Percentiles rank a stretch among this genome's conserved stretches.
phyloP scores from a whole-genome alignment of 148 eudicot genomes.

The Rhododendron simsii region DNA sequence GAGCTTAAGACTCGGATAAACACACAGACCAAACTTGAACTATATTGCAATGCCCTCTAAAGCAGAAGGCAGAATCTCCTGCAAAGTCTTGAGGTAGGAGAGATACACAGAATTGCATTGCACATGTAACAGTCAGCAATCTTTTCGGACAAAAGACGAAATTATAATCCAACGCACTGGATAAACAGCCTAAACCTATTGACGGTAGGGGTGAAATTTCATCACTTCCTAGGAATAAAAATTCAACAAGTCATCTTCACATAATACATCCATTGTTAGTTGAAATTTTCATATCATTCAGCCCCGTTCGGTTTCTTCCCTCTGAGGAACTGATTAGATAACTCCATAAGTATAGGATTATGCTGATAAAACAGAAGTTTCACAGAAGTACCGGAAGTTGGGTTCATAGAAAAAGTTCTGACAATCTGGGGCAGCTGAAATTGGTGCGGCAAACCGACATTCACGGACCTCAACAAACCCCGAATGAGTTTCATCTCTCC shows the following conservation, averaged over 20 bases:
- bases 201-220: background rate
- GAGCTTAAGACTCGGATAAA: background rate
- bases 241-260: background rate
- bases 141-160: background rate
- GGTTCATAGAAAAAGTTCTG: slow-evolving; percentile 7
- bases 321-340: background rate
- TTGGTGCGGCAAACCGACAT: background rate
- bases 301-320: background rate
- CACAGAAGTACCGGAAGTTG: background rate
- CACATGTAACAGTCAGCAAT: background rate
- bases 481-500: slow-evolving; percentile 6
- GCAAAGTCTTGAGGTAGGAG: background rate
- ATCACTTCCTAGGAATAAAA: background rate
- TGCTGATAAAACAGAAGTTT: background rate
- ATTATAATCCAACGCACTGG: background rate
- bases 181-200: background rate
- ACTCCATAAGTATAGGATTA: background rate
- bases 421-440: background rate
- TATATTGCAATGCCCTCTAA: background rate
- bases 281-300: background rate
- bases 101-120: background rate
- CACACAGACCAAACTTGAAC: background rate
- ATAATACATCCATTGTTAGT: background rate
- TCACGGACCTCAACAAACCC: slow-evolving; percentile 1
- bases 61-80: background rate